These are phyloP conservation scores for Chaetomium olivaceum DNA, from an alignment of 2,329 filamentous ascomycete genomes.

Conservation along the genomic window DNA sequence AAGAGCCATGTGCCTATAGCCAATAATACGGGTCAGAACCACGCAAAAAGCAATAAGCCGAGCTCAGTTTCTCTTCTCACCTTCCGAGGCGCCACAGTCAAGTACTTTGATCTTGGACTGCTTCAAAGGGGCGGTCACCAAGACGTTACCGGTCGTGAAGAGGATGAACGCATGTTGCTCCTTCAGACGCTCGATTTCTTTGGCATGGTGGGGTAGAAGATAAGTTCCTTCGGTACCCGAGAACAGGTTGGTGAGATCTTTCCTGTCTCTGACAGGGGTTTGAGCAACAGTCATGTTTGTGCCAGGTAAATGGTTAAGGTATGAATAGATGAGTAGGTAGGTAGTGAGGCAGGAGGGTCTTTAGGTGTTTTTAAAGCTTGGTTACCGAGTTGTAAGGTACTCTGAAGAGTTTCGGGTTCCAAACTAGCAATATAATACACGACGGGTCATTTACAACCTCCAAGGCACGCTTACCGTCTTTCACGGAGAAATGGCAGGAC, in stretches of 20 bases:
- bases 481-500: neutral
- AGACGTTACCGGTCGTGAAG: neutral
- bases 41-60: neutral
- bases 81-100: neutral
- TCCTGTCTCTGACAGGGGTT: neutral
- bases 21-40: neutral
- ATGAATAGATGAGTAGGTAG: neutral
- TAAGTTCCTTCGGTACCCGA: slow-evolving; percentile 1
- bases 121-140: neutral
- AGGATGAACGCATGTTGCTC: neutral
- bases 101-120: slow-evolving; percentile 5
- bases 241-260: neutral
- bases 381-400: neutral
- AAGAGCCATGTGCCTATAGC: neutral
- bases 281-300: neutral
- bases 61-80: neutral
- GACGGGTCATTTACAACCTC: too few relatives aligned
- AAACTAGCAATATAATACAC: neutral
- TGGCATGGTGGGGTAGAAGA: slow-evolving; percentile 2
- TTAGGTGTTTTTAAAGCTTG: neutral
- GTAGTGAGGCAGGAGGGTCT: neutral
- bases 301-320: neutral
- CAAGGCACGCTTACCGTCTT: neutral
- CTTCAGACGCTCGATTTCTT: slow-evolving; percentile 2
- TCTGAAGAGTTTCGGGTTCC: neutral